Percentiles rank a stretch among this genome's conserved stretches.
Conservation (phyloP, 2,329 filamentous ascomycete species). For the Alternaria angustiovoidea region DNA sequence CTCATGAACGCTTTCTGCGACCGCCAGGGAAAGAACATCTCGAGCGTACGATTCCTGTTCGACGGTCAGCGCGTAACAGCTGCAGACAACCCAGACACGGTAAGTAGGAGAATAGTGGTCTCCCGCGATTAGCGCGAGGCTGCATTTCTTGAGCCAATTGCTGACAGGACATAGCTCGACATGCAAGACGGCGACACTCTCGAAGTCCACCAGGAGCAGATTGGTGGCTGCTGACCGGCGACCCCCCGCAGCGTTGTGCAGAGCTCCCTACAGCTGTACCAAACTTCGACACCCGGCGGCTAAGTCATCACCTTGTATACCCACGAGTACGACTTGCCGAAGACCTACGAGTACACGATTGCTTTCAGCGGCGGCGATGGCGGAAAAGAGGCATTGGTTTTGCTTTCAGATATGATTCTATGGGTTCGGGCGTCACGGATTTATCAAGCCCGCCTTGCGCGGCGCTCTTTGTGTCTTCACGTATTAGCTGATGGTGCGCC, state of each 20-base stretch:
- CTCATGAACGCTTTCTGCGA: slow-evolving; percentile 99
- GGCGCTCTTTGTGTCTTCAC: slow-evolving; percentile 34
- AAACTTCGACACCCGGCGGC: slow-evolving; percentile 3
- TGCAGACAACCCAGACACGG: slow-evolving; percentile 87
- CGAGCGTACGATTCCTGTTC: slow-evolving; percentile 91
- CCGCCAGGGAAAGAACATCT: slow-evolving; percentile 85
- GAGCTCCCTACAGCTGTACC: slow-evolving; percentile 8
- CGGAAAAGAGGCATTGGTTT: slow-evolving; percentile 21
- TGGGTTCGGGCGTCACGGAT: slow-evolving; percentile 41
- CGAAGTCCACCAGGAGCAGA: slow-evolving; percentile 98
- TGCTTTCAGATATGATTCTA: slow-evolving; percentile 34
- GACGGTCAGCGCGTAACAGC: slow-evolving; percentile 93
- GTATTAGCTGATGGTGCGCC: slow-evolving; percentile 29
- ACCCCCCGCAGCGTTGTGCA: slow-evolving; percentile 7
- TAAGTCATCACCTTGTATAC: slow-evolving; percentile 6
- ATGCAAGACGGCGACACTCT: slow-evolving; percentile 97
- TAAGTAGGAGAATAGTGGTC: slow-evolving; percentile 61
- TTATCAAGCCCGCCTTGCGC: slow-evolving; percentile 30
- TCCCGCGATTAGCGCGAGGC: neutral
- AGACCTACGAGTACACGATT: slow-evolving; percentile 18
- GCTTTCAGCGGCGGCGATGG: slow-evolving; percentile 31
- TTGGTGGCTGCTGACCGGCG: slow-evolving; percentile 69
- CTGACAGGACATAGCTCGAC: slow-evolving; percentile 71
- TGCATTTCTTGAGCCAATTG: neutral
- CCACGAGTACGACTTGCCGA: slow-evolving; percentile 14